A percentile compares a stretch with the other conserved stretches of the same genome.
Conservation (phyloP, 2,329 filamentous ascomycete genomes). For the Verticillium nonalfalfae region DNA sequence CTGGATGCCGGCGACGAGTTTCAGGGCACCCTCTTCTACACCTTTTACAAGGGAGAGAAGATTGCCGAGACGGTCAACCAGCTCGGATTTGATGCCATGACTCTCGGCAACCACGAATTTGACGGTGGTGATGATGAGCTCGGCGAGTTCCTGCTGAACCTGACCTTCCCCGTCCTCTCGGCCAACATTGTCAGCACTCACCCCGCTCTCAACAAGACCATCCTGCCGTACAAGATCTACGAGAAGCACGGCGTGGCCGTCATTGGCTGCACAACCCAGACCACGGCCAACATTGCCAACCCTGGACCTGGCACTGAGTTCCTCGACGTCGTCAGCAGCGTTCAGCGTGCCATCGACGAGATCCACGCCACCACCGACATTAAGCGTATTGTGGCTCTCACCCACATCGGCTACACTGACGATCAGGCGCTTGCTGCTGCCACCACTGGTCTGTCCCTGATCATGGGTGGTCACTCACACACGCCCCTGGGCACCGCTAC, state of each 20-base stretch:
- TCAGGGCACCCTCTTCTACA: constrained; percentile 62
- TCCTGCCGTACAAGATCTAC: constrained; percentile 61
- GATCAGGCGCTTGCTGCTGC: constrained; percentile 54
- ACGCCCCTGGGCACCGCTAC: constrained; percentile 54
- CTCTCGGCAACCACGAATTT: constrained; percentile 61
- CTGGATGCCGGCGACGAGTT: constrained; percentile 65
- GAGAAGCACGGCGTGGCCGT: constrained; percentile 54
- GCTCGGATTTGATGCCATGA: constrained; percentile 62
- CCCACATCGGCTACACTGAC: constrained; percentile 60
- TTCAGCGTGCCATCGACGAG: constrained; percentile 56
- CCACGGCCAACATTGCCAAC: constrained; percentile 50
- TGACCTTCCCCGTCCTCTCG: constrained; percentile 59
- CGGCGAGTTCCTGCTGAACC: constrained; percentile 53
- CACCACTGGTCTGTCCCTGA: constrained; percentile 59
- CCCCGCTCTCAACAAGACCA: constrained; percentile 51
- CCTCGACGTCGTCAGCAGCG: constrained; percentile 47
- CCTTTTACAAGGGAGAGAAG: constrained; percentile 61
- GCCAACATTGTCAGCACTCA: constrained; percentile 59
- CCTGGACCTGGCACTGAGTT: constrained; percentile 54
- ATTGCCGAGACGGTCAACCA: constrained; percentile 61
- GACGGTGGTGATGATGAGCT: constrained; percentile 58
- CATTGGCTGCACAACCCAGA: constrained; percentile 58
- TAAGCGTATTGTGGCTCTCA: constrained; percentile 58
- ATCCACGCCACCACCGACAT: constrained; percentile 57
- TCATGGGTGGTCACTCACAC: constrained; percentile 58